Evolutionary conservation across 208 protist genomes (phyloP).

Genomic region (Trypanosoma rangeli): DNA sequence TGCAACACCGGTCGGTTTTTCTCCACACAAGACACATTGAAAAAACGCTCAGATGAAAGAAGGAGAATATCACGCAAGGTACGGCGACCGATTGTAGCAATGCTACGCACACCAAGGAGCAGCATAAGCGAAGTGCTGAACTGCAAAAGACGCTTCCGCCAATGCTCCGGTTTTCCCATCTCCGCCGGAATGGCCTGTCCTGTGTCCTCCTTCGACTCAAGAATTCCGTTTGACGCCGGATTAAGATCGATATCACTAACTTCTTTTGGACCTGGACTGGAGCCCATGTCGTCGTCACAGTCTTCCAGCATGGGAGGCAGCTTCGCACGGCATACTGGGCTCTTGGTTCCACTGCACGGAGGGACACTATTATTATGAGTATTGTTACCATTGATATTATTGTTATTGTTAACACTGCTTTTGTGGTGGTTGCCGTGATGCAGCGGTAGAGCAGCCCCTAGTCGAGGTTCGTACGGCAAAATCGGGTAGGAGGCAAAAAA

Average conservation of each 20-base stretch:
- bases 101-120: slow-evolving; percentile 68
- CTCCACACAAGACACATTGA: slow-evolving; percentile 50
- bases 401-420: background rate
- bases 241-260: slow-evolving; percentile 20
- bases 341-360: slow-evolving; percentile 1
- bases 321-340: background rate
- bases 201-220: background rate
- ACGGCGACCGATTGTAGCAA: slow-evolving; percentile 61
- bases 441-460: slow-evolving; percentile 19
- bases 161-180: slow-evolving; percentile 43
- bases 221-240: slow-evolving; percentile 6
- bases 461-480: slow-evolving; percentile 19
- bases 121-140: slow-evolving; percentile 71
- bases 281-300: background rate
- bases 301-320: background rate
- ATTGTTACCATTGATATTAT: background rate
- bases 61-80: slow-evolving; percentile 73
- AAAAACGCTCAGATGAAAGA: slow-evolving; percentile 69
- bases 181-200: slow-evolving; percentile 33
- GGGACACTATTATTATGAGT: background rate
- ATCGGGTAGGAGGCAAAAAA: slow-evolving; percentile 18
- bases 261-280: background rate
- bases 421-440: background rate
- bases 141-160: slow-evolving; percentile 51
- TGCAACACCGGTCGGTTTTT: slow-evolving; percentile 52